A percentile compares a stretch with the other conserved stretches of the same genome.
These are phyloP conservation scores for Fusarium sp. DNA, from an alignment of 2,329 filamentous ascomycete species.

Conservation along the genomic window DNA sequence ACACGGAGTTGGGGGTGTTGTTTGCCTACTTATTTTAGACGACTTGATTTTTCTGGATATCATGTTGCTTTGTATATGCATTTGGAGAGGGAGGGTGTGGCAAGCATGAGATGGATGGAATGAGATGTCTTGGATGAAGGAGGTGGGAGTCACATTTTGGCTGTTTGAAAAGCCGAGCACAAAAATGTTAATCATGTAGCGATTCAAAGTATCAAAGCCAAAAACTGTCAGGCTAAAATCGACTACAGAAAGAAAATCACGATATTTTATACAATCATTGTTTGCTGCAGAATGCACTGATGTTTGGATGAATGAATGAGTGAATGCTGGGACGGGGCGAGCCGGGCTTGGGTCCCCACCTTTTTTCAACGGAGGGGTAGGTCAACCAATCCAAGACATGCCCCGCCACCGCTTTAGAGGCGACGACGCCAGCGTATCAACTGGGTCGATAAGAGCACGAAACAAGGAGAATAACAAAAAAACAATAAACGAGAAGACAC, in stretches of 20 bases:
- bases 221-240: background rate
- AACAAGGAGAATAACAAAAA: constrained; percentile 1
- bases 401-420: constrained; percentile 23
- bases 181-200: background rate
- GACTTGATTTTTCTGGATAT: constrained; percentile 10
- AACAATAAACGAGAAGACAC: constrained; percentile 7
- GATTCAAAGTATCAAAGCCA: background rate
- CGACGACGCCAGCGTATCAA: constrained; percentile 32
- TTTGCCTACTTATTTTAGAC: background rate
- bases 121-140: background rate
- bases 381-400: background rate
- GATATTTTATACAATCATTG: background rate
- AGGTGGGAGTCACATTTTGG: background rate
- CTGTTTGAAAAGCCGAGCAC: background rate
- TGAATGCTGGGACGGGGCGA: background rate
- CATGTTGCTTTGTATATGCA: background rate
- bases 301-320: background rate
- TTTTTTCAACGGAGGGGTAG: background rate
- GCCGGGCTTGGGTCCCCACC: constrained; percentile 14
- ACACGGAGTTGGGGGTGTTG: constrained; percentile 22
- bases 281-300: background rate
- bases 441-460: constrained; percentile 3
- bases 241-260: background rate
- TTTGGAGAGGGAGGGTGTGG: background rate
- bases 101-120: background rate